These are phyloP conservation scores for Lactarius psammicola DNA, from an alignment of 768 basidiomycete genomes.

Conservation along the genomic window DNA sequence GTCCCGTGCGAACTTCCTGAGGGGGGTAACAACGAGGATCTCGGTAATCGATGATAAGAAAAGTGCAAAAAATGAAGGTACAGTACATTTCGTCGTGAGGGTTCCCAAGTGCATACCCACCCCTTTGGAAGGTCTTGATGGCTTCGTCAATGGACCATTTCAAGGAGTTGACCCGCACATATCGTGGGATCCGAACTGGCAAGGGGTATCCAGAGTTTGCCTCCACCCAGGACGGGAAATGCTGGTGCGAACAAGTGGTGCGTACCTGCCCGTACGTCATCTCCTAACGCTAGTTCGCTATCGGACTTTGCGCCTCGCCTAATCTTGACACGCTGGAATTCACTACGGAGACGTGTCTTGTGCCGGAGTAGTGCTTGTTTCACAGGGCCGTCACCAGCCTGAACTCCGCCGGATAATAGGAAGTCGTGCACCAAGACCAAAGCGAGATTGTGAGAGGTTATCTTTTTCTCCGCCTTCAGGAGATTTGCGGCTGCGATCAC, in stretches of 20 bases:
- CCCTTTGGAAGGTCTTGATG: constrained; percentile 49
- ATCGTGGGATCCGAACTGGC: constrained; percentile 73
- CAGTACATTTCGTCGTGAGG: constrained; percentile 58
- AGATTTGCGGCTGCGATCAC: constrained; percentile 68
- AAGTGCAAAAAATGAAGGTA: constrained; percentile 34
- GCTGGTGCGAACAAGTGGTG: neutral
- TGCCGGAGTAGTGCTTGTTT: constrained; percentile 87
- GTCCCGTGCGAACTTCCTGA: constrained; percentile 70
- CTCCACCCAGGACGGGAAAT: constrained; percentile 7
- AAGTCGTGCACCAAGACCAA: constrained; percentile 91
- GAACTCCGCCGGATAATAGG: constrained; percentile 79
- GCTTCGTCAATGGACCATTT: constrained; percentile 68
- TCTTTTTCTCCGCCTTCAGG: constrained; percentile 71
- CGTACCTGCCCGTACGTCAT: constrained; percentile 64
- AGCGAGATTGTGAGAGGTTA: constrained; percentile 73
- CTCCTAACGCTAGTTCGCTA: constrained; percentile 58
- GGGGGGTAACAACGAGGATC: constrained; percentile 2
- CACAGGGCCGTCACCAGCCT: constrained; percentile 86
- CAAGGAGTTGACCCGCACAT: constrained; percentile 78
- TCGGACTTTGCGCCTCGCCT: constrained; percentile 67
- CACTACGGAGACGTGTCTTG: constrained; percentile 83
- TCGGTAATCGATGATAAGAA: constrained; percentile 1
- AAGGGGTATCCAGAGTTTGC: constrained; percentile 3
- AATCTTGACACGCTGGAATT: constrained; percentile 81
- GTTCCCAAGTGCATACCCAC: constrained; percentile 54